These are phyloP conservation scores for Phytophthora sp. DNA, from an alignment of 352 stramenopile genomes.

Conservation along the genomic window DNA sequence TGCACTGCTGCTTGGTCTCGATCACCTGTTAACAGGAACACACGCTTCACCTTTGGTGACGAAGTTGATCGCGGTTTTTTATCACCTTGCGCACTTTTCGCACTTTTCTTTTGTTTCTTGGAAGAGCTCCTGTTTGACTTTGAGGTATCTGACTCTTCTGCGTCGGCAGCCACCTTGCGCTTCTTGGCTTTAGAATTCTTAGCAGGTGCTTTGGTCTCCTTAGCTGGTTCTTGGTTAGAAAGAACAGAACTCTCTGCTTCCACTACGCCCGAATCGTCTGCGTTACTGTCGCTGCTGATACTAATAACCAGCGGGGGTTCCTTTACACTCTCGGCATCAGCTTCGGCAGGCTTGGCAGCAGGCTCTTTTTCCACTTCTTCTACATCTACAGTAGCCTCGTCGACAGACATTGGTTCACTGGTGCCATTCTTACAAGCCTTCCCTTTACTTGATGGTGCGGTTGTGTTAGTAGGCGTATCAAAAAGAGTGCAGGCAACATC, in stretches of 20 bases:
- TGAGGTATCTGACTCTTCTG: slow-evolving; percentile 10
- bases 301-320: slow-evolving; percentile 24
- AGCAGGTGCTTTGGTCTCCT: slow-evolving; percentile 17
- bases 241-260: background rate
- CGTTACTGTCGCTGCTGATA: slow-evolving; percentile 31
- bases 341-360: slow-evolving; percentile 9
- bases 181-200: slow-evolving; percentile 36
- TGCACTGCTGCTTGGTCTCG: slow-evolving; percentile 77
- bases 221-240: slow-evolving; percentile 16
- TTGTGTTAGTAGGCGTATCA: slow-evolving; percentile 53
- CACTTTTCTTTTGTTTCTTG: slow-evolving; percentile 45
- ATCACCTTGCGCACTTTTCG: slow-evolving; percentile 18
- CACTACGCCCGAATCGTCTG: slow-evolving; percentile 13
- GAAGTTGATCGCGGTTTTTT: slow-evolving; percentile 13
- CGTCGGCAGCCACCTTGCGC: slow-evolving; percentile 26
- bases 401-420: slow-evolving; percentile 2
- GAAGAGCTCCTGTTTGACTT: slow-evolving; percentile 17
- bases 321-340: slow-evolving; percentile 17
- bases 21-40: slow-evolving; percentile 80
- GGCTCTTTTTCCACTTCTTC: slow-evolving; percentile 32
- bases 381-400: slow-evolving; percentile 15
- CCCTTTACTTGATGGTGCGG: slow-evolving; percentile 20
- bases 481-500: slow-evolving; percentile 57
- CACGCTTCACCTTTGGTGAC: slow-evolving; percentile 19
- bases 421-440: slow-evolving; percentile 19